A percentile compares a stretch with the other conserved stretches of the same genome.
Evolutionary conservation across 1,139 yeast species (phyloP).

Genomic region (Candida pseudoviswanathii): DNA sequence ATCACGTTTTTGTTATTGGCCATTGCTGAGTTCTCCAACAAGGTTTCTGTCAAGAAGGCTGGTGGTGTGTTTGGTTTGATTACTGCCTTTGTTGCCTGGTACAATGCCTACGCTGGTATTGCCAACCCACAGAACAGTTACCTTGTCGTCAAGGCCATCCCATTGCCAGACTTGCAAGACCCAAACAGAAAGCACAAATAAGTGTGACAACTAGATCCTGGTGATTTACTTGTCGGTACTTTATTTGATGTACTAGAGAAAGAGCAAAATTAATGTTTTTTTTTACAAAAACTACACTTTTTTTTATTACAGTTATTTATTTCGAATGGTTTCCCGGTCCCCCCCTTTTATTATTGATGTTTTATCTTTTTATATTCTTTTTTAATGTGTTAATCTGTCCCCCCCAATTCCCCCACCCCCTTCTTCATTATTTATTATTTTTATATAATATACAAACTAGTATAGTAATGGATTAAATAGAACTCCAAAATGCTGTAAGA

Average conservation of each 20-base stretch:
- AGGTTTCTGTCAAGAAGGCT: constrained; percentile 49
- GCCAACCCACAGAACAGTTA: constrained; percentile 74
- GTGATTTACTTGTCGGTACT: background rate
- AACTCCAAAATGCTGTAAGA: background rate
- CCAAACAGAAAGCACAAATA: constrained; percentile 10
- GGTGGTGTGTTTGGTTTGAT: constrained; percentile 84
- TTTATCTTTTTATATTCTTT: constrained; percentile 3
- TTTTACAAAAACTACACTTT: background rate
- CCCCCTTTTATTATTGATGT: constrained; percentile 7
- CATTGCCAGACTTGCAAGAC: constrained; percentile 43
- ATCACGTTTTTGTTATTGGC: constrained; percentile 70
- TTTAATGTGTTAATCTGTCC: constrained; percentile 15
- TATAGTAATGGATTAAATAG: constrained; percentile 12
- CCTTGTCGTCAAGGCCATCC: constrained; percentile 55
- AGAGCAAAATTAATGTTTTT: background rate
- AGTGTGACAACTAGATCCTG: background rate
- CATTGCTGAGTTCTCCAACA: constrained; percentile 50
- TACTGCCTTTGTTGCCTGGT: constrained; percentile 82
- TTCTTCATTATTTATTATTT: constrained; percentile 8
- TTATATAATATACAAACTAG: constrained; percentile 5
- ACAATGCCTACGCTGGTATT: constrained; percentile 90
- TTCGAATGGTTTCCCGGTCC: constrained; percentile 7
- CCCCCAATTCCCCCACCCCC: constrained; percentile 2
- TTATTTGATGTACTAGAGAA: background rate
- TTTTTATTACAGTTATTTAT: constrained; percentile 1